Evolutionary conservation across 1,284 basidiomycete genomes (phyloP).

Genomic region (Testicularia cyperi): DNA sequence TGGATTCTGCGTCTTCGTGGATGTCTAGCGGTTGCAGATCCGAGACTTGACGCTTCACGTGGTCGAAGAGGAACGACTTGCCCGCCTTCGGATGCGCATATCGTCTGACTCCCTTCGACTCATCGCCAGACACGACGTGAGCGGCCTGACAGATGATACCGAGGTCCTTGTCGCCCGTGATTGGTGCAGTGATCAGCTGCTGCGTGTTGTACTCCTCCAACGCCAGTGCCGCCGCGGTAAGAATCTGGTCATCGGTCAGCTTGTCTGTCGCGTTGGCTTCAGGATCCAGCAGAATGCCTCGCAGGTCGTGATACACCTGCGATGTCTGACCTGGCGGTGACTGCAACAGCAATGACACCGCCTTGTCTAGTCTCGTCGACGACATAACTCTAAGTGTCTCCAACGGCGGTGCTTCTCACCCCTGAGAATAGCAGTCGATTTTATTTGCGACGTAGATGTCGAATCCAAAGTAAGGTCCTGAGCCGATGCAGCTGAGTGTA

Average conservation of each 20-base stretch:
- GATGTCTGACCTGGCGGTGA: conserved; percentile 46
- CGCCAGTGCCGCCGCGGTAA: conserved; percentile 19
- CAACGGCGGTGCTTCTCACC: no score
- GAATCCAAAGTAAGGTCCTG: no score
- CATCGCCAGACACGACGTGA: conserved; percentile 1
- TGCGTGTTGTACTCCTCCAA: conserved; percentile 44
- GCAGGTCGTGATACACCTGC: conserved; percentile 45
- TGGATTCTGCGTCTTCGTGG: conserved; percentile 9
- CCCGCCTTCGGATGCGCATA: conserved; percentile 22
- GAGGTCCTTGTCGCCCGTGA: conserved; percentile 2
- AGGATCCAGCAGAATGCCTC: conserved; percentile 36
- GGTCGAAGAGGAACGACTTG: conserved; percentile 34
- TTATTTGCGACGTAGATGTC: no score
- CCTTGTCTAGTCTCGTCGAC: conserved; percentile 14
- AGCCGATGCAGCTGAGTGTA: no score
- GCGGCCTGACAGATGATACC: conserved; percentile 36
- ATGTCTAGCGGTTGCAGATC: conserved; percentile 1
- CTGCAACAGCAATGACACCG: conserved; percentile 30
- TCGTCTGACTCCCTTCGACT: conserved; percentile 6
- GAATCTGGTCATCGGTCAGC: conserved; percentile 25
- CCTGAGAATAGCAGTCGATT: no score
- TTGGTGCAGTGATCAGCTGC: conserved; percentile 32
- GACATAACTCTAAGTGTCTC: no score
- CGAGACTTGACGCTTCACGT: conserved; percentile 19
- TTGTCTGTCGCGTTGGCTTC: conserved; percentile 18